Evolutionary conservation across 176 grass and related monocot species (phyloP).

Genomic region (Aegilops speltoides): DNA sequence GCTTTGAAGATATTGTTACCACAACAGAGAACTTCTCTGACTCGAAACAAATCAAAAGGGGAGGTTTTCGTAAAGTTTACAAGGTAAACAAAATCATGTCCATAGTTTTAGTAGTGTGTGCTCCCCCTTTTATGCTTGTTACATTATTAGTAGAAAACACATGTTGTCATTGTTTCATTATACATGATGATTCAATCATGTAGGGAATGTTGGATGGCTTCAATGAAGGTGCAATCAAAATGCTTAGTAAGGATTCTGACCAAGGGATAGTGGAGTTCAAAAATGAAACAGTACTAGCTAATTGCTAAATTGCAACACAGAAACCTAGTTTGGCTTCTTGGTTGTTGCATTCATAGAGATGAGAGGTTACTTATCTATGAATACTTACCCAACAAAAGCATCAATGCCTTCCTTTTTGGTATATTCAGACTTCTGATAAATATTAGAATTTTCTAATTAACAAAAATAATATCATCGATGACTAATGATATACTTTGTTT

Average conservation of each 20-base stretch:
- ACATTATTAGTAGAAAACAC: not conserved
- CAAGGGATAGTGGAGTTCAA: not conserved
- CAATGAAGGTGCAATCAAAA: not conserved
- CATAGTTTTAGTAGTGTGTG: too few relatives aligned
- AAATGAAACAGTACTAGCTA: not conserved
- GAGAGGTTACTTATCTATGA: not conserved
- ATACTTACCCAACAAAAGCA: not conserved
- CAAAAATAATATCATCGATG: too few relatives aligned
- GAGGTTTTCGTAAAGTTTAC: slow-evolving; percentile 41
- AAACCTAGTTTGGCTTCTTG: not conserved
- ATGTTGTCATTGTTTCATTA: too few relatives aligned
- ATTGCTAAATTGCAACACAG: not conserved
- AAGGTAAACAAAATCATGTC: not conserved
- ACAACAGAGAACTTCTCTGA: slow-evolving; percentile 20
- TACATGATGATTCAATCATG: too few relatives aligned
- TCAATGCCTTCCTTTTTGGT: not conserved
- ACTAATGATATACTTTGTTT: too few relatives aligned
- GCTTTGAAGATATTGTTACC: too few relatives aligned
- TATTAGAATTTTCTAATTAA: too few relatives aligned
- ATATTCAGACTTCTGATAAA: too few relatives aligned
- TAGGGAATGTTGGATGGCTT: not conserved
- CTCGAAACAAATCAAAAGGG: slow-evolving; percentile 22
- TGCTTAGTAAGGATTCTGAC: not conserved
- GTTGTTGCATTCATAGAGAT: not conserved
- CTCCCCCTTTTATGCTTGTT: not conserved